Percentiles rank a stretch among this genome's conserved stretches.
Conservation (phyloP, 176 grass and related monocot species). For the Cenchrus fungigraminus region DNA sequence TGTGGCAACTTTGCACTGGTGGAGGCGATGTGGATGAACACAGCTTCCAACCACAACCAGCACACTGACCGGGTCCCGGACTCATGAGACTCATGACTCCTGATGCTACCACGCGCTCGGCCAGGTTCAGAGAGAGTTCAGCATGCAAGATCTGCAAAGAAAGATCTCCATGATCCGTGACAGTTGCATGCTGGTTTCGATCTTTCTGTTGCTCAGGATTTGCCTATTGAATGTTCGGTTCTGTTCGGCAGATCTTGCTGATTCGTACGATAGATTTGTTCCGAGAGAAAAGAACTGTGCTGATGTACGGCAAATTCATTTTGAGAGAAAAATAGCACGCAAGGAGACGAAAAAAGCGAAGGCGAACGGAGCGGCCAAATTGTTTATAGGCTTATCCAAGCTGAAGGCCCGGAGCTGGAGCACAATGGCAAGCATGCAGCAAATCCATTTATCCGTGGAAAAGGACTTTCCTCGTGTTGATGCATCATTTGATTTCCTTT, state of each 20-base stretch:
- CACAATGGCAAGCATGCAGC: background rate
- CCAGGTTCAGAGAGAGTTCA: background rate
- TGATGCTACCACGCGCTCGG: background rate
- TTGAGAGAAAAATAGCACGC: too few species aligned
- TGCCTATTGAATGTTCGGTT: background rate
- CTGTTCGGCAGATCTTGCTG: background rate
- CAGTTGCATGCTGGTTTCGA: background rate
- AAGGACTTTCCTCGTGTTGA: conserved; percentile 6
- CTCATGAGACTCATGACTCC: background rate
- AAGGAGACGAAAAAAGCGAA: too few species aligned
- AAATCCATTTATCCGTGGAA: conserved; percentile 24
- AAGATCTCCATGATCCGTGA: conserved; percentile 20
- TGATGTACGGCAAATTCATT: too few species aligned
- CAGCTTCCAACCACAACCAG: background rate
- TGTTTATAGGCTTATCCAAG: conserved; percentile 33
- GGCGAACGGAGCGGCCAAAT: background rate
- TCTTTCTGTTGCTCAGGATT: conserved; percentile 1
- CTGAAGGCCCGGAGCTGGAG: conserved; percentile 2
- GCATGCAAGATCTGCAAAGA: conserved; percentile 24
- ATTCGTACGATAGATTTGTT: too few species aligned
- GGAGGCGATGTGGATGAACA: conserved; percentile 48
- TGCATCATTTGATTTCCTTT: background rate
- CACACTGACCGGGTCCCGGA: background rate
- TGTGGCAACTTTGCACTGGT: conserved; percentile 52
- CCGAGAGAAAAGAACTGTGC: too few species aligned